A percentile compares a stretch with the other conserved stretches of the same genome.
phyloP scores from a whole-genome alignment of 306 rosid genomes.

The Castanea crenata region DNA sequence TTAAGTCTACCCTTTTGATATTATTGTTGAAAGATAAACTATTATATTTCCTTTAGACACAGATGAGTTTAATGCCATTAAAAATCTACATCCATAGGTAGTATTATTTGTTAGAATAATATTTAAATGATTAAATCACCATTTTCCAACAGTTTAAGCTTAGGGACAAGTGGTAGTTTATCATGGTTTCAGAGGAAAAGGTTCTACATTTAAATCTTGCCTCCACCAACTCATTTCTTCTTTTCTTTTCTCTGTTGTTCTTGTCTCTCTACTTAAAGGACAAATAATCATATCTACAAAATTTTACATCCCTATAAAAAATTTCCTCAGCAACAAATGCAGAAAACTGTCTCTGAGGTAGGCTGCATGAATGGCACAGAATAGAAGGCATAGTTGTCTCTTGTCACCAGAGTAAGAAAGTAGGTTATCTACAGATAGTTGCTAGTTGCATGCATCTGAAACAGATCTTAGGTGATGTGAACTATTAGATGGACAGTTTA shows the following conservation, averaged over 20 bases:
- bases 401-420: background rate
- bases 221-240: background rate
- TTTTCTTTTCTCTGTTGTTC: background rate
- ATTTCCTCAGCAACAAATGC: background rate
- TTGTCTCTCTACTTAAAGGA: background rate
- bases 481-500: background rate
- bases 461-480: background rate
- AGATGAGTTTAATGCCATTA: too few species aligned
- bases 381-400: background rate
- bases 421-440: background rate
- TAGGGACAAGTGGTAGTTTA: too few species aligned
- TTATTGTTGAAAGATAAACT: too few species aligned
- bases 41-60: too few species aligned
- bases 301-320: background rate
- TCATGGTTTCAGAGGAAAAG: background rate
- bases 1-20: background rate
- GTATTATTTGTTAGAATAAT: too few species aligned
- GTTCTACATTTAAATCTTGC: too few species aligned
- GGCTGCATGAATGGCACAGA: background rate
- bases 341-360: background rate
- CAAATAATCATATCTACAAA: background rate
- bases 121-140: too few species aligned
- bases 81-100: background rate
- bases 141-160: too few species aligned
- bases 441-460: constrained; percentile 14